Evolutionary conservation across 2,329 filamentous ascomycete species (phyloP), one percentile per base, ranked within the genome.

Genomic region (Botrytis sinoallii): DNA sequence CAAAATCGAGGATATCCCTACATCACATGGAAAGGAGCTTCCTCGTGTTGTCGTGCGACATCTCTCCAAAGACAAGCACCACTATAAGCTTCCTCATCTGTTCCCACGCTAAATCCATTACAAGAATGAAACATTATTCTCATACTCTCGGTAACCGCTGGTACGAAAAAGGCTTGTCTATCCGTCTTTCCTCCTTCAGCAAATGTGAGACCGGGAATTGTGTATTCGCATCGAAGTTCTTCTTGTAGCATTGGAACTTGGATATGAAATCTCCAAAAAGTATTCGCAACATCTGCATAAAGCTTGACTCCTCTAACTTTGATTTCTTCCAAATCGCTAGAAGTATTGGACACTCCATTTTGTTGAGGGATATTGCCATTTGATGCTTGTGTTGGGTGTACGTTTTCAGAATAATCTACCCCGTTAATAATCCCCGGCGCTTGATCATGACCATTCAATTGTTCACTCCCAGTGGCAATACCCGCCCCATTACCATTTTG

Each of bases 91-190:
- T 93, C 90, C 75, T 96, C 90, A 81, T 97, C 92, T 5, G 94
- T 95, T 71, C 92, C 93, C 57, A 96, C 88, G 77, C 93, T 95
- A 85, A 99, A 99, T 25, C 96, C 97, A 82, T 99, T 99, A 85
- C 96, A 98, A 73, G 93, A 97, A 85, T 98, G 93, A 83, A 98
- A 99, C 93, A 98, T 97, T 81, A 98, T 93, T 81, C 97, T 94
- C 95, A 99, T 98, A 7, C 93, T 93, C 83, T 98, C 91, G 63
- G 90, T 89, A 74, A 87, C 86, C 20, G 93, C 93, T 20, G 96
- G 95, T 7, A 98, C 89, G 86, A 92, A 97, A 83, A 99, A 99
- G 68, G 77, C 89, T 84, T 87, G 97, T 85, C 82, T 83, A 74
- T 84, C 85, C 10, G 86, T 85, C 81, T 89, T 88, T 76, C 85